Base-by-base conservation (phyloP, 345 rosid species). In the Boechera divaricarpa region DNA sequence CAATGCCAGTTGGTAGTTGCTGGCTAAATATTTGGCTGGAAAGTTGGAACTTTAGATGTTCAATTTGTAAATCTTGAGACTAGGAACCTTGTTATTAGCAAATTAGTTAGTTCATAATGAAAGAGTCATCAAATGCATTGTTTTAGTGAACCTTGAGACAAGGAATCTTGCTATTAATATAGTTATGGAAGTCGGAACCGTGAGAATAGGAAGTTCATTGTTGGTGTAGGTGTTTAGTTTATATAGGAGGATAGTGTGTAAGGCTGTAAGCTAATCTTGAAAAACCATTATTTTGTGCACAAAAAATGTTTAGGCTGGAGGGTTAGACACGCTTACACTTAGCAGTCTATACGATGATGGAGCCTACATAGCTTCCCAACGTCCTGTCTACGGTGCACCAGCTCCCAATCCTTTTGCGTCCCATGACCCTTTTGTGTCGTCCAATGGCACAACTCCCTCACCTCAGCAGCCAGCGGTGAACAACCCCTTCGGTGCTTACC, bases 361-460 rank as follows among this genome's bases (percentile, higher is more conserved):
- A 44, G 94, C 93, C 51, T 90, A 91, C 82, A 87, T 90, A 84
- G 95, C 97, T 32, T 67, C 94, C 8, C 99, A 84, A 77, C 97
- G 82, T 65, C 92, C 96, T 18, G 86, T 82, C 18, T 93, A 93
- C 36, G 99, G 97, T 45, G 79, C 79, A 41, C 88, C 95, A 39
- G 97, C 97, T 31, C 95, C 97, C 21, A 93, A 96, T 47, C 99
- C 99, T 3, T 96, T 96, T 21, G 98, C 85, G 82, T 86, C 83
- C 7, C 94, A 88, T 3, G 98, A 92, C 75, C 93, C 96, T 35
- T 95, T 91, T 58, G 76, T 82, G 7, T 28, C 84, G 69, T 84
- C 93, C 60, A 91, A 78, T 58, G 76, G 56, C 77, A 38, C 49
- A 45, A 15, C 86, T 39, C 82, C 87, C 42, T 76, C 91, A 29